Conservation (phyloP, 129 eudicot genomes). For the Chrysanthemum lavandulifolium region DNA sequence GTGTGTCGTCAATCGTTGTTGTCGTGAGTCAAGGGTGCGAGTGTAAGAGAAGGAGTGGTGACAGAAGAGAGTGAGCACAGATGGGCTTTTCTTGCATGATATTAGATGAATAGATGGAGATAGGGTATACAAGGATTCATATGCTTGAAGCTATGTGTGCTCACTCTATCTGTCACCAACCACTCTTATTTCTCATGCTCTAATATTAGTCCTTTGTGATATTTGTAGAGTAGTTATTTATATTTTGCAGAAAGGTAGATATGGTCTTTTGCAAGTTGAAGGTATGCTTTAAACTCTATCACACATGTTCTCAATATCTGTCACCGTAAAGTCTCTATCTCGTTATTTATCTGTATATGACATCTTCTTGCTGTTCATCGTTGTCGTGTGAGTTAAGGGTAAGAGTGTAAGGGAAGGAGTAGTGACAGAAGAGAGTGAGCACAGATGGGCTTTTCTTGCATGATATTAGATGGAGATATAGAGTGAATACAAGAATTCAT, state of each 20-base stretch:
- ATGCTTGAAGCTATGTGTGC: slow-evolving; percentile 74
- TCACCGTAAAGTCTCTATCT: slow-evolving; percentile 36
- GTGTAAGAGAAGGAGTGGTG: slow-evolving; percentile 24
- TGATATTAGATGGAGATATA: too few species aligned
- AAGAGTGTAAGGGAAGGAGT: slow-evolving; percentile 5
- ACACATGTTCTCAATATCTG: slow-evolving; percentile 76
- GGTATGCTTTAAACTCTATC: slow-evolving; percentile 49
- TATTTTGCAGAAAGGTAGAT: neutral
- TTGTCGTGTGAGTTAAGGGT: neutral
- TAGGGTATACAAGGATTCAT: neutral
- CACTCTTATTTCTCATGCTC: slow-evolving; percentile 2
- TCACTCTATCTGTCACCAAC: slow-evolving; percentile 74
- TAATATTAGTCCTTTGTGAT: neutral
- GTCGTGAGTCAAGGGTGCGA: neutral
- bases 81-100: slow-evolving; percentile 27
- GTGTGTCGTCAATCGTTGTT: neutral
- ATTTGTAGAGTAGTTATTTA: neutral
- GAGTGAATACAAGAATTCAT: neutral
- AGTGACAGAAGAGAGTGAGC: slow-evolving; percentile 63
- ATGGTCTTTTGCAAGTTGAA: neutral
- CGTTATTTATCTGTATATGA: slow-evolving; percentile 2
- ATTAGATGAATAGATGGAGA: too few species aligned
- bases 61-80: slow-evolving; percentile 61
- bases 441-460: slow-evolving; percentile 33
- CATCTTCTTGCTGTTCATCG: neutral